Conservation (phyloP, 139 green algal genomes). For the Desmodesmus armatus region DNA sequence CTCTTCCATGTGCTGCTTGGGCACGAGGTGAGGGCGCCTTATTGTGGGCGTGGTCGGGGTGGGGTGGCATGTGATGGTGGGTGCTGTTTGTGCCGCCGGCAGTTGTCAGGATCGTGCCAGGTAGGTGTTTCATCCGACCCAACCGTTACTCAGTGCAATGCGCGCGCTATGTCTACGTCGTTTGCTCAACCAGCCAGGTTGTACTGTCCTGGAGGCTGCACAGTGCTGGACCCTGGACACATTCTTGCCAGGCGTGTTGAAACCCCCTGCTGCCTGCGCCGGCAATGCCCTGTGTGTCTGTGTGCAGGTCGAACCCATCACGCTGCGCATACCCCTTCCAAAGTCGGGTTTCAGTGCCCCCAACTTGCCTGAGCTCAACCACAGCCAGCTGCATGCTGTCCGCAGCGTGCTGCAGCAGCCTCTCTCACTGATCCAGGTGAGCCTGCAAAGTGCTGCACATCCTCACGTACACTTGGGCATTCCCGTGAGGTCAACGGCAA, state of each 20-base stretch:
- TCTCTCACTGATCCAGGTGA: conserved; percentile 91
- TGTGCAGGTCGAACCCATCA: conserved; percentile 54
- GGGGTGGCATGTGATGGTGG: neutral
- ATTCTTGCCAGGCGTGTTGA: no score
- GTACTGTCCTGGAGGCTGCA: no score
- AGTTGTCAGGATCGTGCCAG: neutral
- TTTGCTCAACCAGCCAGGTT: no score
- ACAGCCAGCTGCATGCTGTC: conserved; percentile 80
- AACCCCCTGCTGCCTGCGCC: no score
- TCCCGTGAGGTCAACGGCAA: no score
- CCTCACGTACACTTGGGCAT: neutral
- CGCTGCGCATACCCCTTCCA: conserved; percentile 61
- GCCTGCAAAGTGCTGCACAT: conserved; percentile 15
- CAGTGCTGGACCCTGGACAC: no score
- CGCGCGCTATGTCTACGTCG: no score
- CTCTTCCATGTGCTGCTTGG: conserved; percentile 88
- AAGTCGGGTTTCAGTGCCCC: conserved; percentile 79
- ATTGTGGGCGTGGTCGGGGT: no score
- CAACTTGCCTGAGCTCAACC: conserved; percentile 95
- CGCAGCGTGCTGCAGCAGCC: conserved; percentile 81
- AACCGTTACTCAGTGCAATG: no score
- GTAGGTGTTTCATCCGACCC: no score
- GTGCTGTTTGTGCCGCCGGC: neutral
- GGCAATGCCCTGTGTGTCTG: neutral
- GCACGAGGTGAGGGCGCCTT: no score